phyloP scores from a whole-genome alignment of 2,329 filamentous ascomycete species.

The Aspergillus sojae region DNA sequence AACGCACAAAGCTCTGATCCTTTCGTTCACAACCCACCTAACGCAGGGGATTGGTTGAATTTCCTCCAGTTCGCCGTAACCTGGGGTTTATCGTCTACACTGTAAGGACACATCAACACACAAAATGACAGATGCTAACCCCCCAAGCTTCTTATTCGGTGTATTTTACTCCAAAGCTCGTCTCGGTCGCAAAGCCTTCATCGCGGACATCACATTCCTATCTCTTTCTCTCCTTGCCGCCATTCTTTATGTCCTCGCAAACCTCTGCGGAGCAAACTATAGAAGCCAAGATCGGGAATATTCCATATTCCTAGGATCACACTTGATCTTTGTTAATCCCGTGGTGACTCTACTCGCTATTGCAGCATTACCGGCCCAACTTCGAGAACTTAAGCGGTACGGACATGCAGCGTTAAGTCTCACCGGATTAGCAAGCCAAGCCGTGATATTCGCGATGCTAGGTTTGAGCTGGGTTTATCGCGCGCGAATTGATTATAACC shows the following conservation, averaged over 20 bases:
- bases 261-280: neutral
- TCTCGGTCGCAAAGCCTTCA: neutral
- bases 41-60: neutral
- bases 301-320: neutral
- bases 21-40: neutral
- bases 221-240: neutral
- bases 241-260: neutral
- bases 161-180: neutral
- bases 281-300: neutral
- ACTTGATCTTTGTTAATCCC: neutral
- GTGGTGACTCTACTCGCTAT: neutral
- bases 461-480: neutral
- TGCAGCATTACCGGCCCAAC: neutral
- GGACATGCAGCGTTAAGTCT: neutral
- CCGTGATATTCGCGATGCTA: neutral
- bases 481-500: neutral
- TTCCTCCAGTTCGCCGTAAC: neutral
- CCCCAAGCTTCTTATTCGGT: neutral
- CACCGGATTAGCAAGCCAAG: neutral
- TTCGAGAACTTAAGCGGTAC: neutral
- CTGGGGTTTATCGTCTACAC: neutral
- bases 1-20: neutral
- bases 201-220: neutral
- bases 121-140: neutral
- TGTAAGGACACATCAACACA: neutral